Conservation (phyloP, 805 yeast genomes). For the Metschnikowia borealis region DNA sequence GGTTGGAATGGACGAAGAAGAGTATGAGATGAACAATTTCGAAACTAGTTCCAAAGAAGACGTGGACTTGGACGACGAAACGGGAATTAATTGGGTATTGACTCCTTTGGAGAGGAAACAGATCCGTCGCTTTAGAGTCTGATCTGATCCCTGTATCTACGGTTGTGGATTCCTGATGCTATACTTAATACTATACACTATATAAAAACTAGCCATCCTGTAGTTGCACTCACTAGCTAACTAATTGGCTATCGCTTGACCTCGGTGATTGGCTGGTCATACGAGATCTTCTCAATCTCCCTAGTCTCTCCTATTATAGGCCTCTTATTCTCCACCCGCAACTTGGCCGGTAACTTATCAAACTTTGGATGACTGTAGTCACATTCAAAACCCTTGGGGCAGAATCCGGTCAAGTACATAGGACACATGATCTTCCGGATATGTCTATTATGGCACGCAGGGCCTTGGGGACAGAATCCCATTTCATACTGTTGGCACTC, state of each 20-base stretch:
- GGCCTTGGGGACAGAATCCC: conserved; percentile 93
- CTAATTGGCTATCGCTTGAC: conserved; percentile 7
- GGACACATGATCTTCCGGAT: conserved; percentile 74
- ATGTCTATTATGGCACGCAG: conserved; percentile 78
- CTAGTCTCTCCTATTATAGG: conserved; percentile 18
- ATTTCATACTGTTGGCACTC: conserved; percentile 76
- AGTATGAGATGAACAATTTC: conserved; percentile 29
- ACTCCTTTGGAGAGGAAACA: conserved; percentile 70
- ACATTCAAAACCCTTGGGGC: conserved; percentile 83
- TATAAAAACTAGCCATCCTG: background rate
- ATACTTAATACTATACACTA: background rate
- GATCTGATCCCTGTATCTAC: conserved; percentile 27
- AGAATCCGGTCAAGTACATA: conserved; percentile 80
- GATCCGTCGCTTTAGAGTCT: conserved; percentile 56
- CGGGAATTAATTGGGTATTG: conserved; percentile 62
- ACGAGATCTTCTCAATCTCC: conserved; percentile 19
- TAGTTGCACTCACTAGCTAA: background rate
- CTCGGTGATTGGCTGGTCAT: conserved; percentile 19
- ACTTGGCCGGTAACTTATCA: conserved; percentile 41
- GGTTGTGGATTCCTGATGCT: background rate
- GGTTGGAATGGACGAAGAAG: conserved; percentile 73
- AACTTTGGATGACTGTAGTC: conserved; percentile 82
- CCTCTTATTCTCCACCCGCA: conserved; percentile 17
- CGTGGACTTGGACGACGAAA: conserved; percentile 24
- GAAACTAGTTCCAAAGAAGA: conserved; percentile 21